Evolutionary conservation across 768 basidiomycete species (phyloP), one percentile per base, ranked within the genome.

Genomic region (Cubamyces lactineus): DNA sequence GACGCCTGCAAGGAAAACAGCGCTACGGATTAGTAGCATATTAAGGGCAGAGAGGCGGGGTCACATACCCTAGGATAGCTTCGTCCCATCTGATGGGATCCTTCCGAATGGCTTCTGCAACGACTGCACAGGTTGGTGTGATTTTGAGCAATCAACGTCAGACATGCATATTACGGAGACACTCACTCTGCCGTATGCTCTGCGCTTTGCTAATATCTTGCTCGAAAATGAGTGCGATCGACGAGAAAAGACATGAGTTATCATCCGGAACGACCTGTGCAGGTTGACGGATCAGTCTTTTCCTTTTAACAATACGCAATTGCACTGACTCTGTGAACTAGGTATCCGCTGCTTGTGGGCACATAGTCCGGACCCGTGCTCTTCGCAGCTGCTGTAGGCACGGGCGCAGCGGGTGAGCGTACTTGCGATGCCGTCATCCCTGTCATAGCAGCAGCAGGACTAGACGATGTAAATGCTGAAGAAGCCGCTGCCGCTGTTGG

Each of bases 181-280:
- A 72, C 84, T 62, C 67, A 95, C 94, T 84, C 75, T 91, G 80
- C 43, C 96, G 83, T 70, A 97, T 83, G 63, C 79, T 75, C 24
- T 80, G 77, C 2, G 89, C 90, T 61, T 87, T 87, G n/a, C 80
- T 74, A 13, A 89, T 87, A 59, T 86, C 86, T 69, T 96, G 94
- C 70, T 89, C 86, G 68, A 98, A 96, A 1, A 96, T 79, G 43
- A 96, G 77, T 16, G 91, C 92, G 47, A 93, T 79, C 2, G 94
- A 87, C 3, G 90, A 90, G 77, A 98, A 98, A 30, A 98, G 78
- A 73, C 96, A 98, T 1, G 94, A 91, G 69, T 98, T 98, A 76
- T 98, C 96, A 70, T 98, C 96, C n/a, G 95, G 96, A 17, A 96
- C 93, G 57, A 94, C 81, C 85, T 91, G 65, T 24, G 5, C 34